Evolutionary conservation across 2,329 filamentous ascomycete species (phyloP), one percentile per base, ranked within the genome.

Genomic region (Neonectria coccinea): DNA sequence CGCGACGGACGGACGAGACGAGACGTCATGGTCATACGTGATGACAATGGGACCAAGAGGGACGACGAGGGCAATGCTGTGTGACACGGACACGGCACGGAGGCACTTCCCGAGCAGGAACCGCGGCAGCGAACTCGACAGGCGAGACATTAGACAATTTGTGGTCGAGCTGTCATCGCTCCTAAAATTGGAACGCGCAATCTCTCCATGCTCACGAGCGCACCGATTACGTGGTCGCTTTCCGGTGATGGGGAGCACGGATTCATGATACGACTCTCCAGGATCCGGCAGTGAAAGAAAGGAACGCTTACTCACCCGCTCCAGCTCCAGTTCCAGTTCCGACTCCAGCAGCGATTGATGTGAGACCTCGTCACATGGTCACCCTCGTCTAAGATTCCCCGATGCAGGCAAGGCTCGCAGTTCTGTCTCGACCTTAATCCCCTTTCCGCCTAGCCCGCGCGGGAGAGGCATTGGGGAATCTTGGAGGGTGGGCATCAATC

Each of bases 361-460:
- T 62, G 59, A 64, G 56, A 71, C 66, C 66, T 57, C 55, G 59
- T 72, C 71, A 70, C 71, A 72, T 70, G 71, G 71, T 62, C 44
- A 50, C 50, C 33, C 59, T 73, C 71, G 71, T 73, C 50, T 73
- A 73, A 73, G 63, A 73, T 73, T 67, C 64, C 71, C 71, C 45
- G 25, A 70, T 72, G 36, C 48, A 70, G 71, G 50, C 65, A 73
- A 67, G 67, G 58, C 59, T 27, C 59, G 62, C 41, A 66, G 56
- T 58, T 53, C 53, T 54, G 56, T 68, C 62, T 70, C 50, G 66
- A 63, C 47, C 42, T 71, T 68, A 68, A 65, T 64, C 69, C 64
- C 41, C 44, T 70, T 71, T 62, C 22, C 58, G 62, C 65, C 63
- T 73, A 70, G 71, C 44, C 42, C 36, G 18, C 22, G 50, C 55